These are phyloP conservation scores for Trametes coccinea DNA, from an alignment of 768 basidiomycete genomes.

Conservation along the genomic window DNA sequence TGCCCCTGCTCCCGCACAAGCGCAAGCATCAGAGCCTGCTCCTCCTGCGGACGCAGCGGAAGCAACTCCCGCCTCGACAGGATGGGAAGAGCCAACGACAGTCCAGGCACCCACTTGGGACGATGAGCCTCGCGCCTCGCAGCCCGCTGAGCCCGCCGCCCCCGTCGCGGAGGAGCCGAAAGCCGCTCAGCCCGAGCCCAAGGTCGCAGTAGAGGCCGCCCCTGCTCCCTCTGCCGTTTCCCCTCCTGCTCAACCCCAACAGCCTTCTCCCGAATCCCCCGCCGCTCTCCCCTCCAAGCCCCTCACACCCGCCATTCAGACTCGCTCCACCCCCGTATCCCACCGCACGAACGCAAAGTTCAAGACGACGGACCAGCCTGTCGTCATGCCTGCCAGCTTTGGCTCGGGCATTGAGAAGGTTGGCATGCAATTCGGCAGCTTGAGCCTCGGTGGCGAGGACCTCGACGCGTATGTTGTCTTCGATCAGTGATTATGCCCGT, in stretches of 20 bases:
- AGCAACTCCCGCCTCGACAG: conserved; percentile 17
- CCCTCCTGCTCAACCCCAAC: conserved; percentile 6
- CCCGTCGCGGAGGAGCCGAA: conserved; percentile 19
- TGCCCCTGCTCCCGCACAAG: conserved; percentile 33
- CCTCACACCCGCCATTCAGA: conserved; percentile 44
- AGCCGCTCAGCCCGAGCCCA: conserved; percentile 18
- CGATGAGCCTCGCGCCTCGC: conserved; percentile 33
- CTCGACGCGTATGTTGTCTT: conserved; percentile 51
- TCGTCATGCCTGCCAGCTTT: conserved; percentile 75
- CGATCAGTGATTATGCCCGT: background rate
- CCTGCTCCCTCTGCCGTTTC: conserved; percentile 6
- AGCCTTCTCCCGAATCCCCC: conserved; percentile 30
- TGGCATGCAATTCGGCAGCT: conserved; percentile 89
- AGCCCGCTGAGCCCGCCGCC: conserved; percentile 26
- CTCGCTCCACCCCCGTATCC: conserved; percentile 51
- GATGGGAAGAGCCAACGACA: conserved; percentile 41
- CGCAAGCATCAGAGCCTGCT: conserved; percentile 28
- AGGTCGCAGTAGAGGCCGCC: conserved; percentile 59
- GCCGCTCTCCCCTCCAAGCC: conserved; percentile 36
- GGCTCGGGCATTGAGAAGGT: conserved; percentile 69
- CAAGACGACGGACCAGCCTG: conserved; percentile 76
- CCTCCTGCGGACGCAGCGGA: conserved; percentile 25
- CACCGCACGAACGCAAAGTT: conserved; percentile 63
- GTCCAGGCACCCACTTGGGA: conserved; percentile 39
- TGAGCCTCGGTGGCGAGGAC: conserved; percentile 71